Conservation (phyloP, 108 stramenopile species). For the Cyclostephanos tholiformis region DNA sequence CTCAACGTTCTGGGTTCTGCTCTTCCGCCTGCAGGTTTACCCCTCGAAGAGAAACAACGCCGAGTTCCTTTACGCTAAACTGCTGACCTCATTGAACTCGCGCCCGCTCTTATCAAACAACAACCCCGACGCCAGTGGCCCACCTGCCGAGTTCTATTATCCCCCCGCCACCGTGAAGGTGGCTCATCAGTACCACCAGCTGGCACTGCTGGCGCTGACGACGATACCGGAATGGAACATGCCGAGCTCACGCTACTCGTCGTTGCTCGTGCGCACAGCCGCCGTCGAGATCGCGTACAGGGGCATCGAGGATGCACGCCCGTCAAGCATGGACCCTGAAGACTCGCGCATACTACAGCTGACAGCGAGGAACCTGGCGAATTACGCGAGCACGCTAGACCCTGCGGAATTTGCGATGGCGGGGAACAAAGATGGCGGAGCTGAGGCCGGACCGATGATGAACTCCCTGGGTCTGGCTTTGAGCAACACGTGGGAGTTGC, state of each 20-base stretch:
- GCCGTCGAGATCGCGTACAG: conserved; percentile 85
- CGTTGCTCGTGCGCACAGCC: conserved; percentile 80
- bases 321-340: conserved; percentile 87
- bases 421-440: conserved; percentile 1
- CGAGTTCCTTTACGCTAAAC: conserved; percentile 82
- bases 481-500: conserved; percentile 81
- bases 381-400: conserved; percentile 82
- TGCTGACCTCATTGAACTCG: conserved; percentile 81
- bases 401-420: conserved; percentile 12
- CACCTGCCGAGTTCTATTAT: conserved; percentile 73
- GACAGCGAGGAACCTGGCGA: conserved; percentile 84
- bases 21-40: conserved; percentile 92
- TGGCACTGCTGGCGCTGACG: conserved; percentile 81
- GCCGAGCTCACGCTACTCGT: conserved; percentile 66
- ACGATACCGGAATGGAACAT: conserved; percentile 64
- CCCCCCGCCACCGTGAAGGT: conserved; percentile 53
- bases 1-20: conserved; percentile 86
- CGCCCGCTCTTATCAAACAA: conserved; percentile 81
- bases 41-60: conserved; percentile 83
- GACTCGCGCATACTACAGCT: conserved; percentile 87
- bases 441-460: not conserved
- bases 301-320: conserved; percentile 73
- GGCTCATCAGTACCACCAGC: conserved; percentile 72
- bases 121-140: conserved; percentile 52
- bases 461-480: conserved; percentile 61